Conservation (phyloP, 2,329 filamentous ascomycete species). For the Ceratocystis cubensis region DNA sequence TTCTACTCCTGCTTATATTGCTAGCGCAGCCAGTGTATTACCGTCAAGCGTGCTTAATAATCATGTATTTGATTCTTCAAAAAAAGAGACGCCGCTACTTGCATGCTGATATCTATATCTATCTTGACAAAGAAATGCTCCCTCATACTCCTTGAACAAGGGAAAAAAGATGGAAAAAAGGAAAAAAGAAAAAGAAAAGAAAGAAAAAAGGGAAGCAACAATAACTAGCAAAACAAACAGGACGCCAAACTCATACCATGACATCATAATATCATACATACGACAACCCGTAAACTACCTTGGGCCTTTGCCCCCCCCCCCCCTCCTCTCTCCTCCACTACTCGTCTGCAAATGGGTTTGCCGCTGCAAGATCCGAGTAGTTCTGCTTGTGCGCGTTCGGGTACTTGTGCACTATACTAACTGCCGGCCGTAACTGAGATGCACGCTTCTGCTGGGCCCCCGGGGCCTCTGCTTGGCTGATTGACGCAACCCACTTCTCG, state of each 20-base stretch:
- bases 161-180: background rate
- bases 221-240: background rate
- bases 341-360: slow-evolving; percentile 19
- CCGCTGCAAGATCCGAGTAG: slow-evolving; percentile 21
- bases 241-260: slow-evolving; percentile 3
- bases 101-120: background rate
- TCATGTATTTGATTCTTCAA: background rate
- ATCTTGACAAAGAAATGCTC: background rate
- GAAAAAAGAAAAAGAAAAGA: too few species aligned
- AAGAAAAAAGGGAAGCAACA: background rate
- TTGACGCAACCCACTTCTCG: slow-evolving; percentile 17
- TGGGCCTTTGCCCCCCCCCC: background rate
- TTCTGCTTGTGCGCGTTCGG: slow-evolving; percentile 21
- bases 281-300: background rate
- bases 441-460: background rate
- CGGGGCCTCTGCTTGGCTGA: slow-evolving; percentile 10
- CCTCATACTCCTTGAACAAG: background rate
- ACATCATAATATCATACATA: slow-evolving; percentile 5
- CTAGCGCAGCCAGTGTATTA: background rate
- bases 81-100: background rate
- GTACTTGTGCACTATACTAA: slow-evolving; percentile 21
- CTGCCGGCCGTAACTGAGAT: background rate
- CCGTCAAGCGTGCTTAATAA: background rate
- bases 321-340: background rate
- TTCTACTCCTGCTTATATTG: background rate